Evolutionary conservation across 108 stramenopile genomes (phyloP).

Genomic region (Conticribra guillardii): DNA sequence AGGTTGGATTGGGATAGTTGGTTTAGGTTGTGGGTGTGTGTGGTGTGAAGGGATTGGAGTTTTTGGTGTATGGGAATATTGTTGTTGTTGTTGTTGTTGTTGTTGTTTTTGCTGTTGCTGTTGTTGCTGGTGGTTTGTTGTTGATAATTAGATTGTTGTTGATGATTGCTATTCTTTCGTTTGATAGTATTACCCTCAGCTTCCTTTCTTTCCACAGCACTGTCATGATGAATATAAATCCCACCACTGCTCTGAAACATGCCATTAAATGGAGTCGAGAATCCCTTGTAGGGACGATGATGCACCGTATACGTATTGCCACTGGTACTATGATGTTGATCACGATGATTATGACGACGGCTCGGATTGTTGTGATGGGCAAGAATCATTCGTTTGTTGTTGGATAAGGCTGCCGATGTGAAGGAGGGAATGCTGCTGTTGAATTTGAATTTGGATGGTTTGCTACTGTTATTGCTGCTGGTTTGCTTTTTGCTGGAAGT

Average conservation of each 20-base stretch:
- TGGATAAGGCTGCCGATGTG: no score
- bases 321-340: not conserved
- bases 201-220: not conserved
- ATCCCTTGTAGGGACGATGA: conserved; percentile 50
- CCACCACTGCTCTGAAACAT: conserved; percentile 8
- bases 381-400: no score
- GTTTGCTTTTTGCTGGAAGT: no score
- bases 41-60: conserved; percentile 24
- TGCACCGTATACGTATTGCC: not conserved
- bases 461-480: no score
- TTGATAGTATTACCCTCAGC: not conserved
- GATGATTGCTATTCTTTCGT: not conserved
- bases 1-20: conserved; percentile 17
- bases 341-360: not conserved
- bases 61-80: conserved; percentile 42
- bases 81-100: not conserved
- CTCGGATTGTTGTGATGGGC: not conserved
- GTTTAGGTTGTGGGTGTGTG: not conserved
- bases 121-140: conserved; percentile 1
- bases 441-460: no score
- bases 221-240: not conserved
- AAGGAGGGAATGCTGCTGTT: no score
- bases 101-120: not conserved
- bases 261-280: conserved; percentile 55
- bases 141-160: not conserved